Base-by-base conservation (phyloP, 164 flowering plant species). In the Vitis amurensis region DNA sequence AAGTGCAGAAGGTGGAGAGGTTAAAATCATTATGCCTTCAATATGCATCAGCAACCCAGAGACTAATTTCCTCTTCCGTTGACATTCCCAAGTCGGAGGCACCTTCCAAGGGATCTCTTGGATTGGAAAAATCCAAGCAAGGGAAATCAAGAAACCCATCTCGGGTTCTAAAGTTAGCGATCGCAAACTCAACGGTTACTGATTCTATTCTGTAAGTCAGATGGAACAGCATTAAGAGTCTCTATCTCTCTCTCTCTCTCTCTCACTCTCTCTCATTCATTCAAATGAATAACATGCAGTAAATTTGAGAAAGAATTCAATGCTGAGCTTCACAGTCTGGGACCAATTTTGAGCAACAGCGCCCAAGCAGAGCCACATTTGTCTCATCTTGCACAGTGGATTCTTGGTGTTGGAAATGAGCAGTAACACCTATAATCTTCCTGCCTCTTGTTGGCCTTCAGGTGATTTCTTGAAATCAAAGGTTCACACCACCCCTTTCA, bases 381-480 rank as follows among this genome's bases (percentile, higher is more conserved):
- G 78, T 89, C 91, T 69, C 99, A 93, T 81, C 97, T 95, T 66
- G 97, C 97, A 9, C 95, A 93, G 78, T 91, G 88, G 88, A 88
- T 95, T 78, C 89, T 95, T 58, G 97, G 99, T 6, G 78, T 83
- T 68, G 83, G 88, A 68, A 81, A 80, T 65, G 93, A 89, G 15
- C 81, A 76, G 75, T 81, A 71, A 71, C 31, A 16, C 57, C 47
- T 8, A 58, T 59, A 23, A 7, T 62, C 57, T 12, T 52, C 53
- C 62, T 37, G 44, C 7, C 44, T 37, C 44, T 37, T 37, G 44
- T 37, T 37, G 4, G 44, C 8, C 44, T 37, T 37, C 44, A 3
- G 7, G 4, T 37, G 44, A 37, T 37, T 37, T 37, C 44, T 37
- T 37, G 44, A 37, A 37, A 37, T 37, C 44, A 37, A 37, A 37